Conservation (phyloP, 2,329 filamentous ascomycete genomes). For the Aureobasidium sp. region DNA sequence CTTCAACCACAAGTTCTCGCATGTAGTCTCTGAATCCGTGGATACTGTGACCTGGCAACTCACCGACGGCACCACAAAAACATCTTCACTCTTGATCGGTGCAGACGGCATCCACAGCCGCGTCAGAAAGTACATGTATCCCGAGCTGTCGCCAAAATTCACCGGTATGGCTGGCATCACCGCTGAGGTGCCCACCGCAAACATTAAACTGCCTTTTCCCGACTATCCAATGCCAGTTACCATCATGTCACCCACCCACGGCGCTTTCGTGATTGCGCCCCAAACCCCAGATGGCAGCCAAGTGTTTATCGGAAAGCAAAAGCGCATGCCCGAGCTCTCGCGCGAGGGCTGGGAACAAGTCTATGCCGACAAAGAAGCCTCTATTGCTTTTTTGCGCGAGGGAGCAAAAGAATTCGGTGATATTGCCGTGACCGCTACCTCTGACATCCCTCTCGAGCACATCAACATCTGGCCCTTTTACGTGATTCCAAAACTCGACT, state of each 20-base stretch:
- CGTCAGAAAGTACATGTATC: slow-evolving; percentile 31
- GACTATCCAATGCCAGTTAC: slow-evolving; percentile 28
- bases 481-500: slow-evolving; percentile 34
- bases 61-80: slow-evolving; percentile 18
- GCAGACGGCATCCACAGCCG: slow-evolving; percentile 21
- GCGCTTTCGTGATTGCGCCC: slow-evolving; percentile 34
- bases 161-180: slow-evolving; percentile 22
- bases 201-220: slow-evolving; percentile 21
- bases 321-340: slow-evolving; percentile 27
- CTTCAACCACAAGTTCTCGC: slow-evolving; percentile 44
- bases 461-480: slow-evolving; percentile 26
- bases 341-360: slow-evolving; percentile 31
- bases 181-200: slow-evolving; percentile 19
- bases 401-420: slow-evolving; percentile 4
- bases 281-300: slow-evolving; percentile 31
- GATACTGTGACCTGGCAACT: slow-evolving; percentile 26
- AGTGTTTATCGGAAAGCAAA: slow-evolving; percentile 33
- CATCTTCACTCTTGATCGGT: slow-evolving; percentile 22
- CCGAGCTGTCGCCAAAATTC: slow-evolving; percentile 21
- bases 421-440: slow-evolving; percentile 22
- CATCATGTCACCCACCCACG: slow-evolving; percentile 29
- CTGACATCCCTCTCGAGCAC: slow-evolving; percentile 16
- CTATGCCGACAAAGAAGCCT: slow-evolving; percentile 24
- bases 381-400: slow-evolving; percentile 17
- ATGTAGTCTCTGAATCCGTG: slow-evolving; percentile 28